Evolutionary conservation across 768 basidiomycete species (phyloP).

Genomic region (Phlebiopsis gigantea): DNA sequence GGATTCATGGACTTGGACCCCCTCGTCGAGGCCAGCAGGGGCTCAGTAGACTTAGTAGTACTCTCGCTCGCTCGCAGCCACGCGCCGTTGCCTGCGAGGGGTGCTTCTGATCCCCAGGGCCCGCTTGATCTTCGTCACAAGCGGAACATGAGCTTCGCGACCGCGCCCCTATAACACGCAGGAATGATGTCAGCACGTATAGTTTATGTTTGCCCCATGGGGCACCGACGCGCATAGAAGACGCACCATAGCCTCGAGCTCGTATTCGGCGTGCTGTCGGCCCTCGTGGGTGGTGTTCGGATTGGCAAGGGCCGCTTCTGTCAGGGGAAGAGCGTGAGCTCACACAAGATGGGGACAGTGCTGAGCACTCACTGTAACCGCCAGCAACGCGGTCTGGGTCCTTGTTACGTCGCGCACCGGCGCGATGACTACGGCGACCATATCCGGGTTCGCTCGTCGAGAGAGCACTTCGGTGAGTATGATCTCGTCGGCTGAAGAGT

Average conservation of each 20-base stretch:
- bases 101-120: slow-evolving; percentile 46
- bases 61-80: not conserved
- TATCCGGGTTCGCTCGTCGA: too few species aligned
- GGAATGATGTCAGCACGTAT: not conserved
- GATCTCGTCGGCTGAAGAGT: not conserved
- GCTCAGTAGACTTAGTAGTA: not conserved
- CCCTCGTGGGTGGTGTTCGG: slow-evolving; percentile 44
- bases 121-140: slow-evolving; percentile 49
- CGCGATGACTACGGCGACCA: too few species aligned
- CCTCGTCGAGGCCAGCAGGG: too few species aligned
- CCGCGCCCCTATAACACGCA: slow-evolving; percentile 34
- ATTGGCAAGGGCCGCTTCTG: slow-evolving; percentile 46
- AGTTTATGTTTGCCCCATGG: not conserved
- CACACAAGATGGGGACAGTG: not conserved
- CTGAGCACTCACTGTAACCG: slow-evolving; percentile 38
- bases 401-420: slow-evolving; percentile 8
- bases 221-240: not conserved
- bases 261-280: slow-evolving; percentile 40
- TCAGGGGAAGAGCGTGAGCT: not conserved
- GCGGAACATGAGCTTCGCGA: slow-evolving; percentile 36
- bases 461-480: not conserved
- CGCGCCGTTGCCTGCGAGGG: slow-evolving; percentile 25
- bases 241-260: slow-evolving; percentile 41
- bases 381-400: slow-evolving; percentile 43
- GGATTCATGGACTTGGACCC: too few species aligned